Conservation (phyloP, 2,329 filamentous ascomycete genomes). For the Emergomyces pasteurianus region DNA sequence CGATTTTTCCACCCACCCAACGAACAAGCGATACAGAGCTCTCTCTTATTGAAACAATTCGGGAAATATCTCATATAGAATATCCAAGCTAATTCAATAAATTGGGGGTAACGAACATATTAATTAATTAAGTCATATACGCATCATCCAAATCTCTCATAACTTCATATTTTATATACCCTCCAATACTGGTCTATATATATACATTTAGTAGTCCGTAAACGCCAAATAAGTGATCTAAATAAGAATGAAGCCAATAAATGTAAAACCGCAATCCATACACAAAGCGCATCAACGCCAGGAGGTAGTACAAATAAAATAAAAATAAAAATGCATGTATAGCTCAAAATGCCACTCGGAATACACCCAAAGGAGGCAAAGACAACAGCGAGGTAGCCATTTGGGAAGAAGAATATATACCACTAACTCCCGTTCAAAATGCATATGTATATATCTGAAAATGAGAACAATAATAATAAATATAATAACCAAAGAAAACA, state of each 20-base stretch:
- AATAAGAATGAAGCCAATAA: neutral
- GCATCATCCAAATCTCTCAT: neutral
- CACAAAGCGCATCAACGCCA: neutral
- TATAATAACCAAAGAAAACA: neutral
- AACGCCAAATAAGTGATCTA: neutral
- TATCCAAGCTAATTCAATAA: neutral
- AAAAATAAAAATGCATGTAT: too few relatives aligned
- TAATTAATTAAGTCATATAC: neutral
- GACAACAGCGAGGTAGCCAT: slow-evolving; percentile 2
- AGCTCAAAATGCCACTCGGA: neutral
- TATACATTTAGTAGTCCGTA: neutral
- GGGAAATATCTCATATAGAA: neutral
- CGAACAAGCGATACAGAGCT: neutral
- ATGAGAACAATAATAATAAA: neutral
- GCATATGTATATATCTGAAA: neutral
- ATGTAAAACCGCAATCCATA: neutral
- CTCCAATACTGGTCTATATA: neutral
- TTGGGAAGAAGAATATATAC: neutral
- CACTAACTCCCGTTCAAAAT: neutral
- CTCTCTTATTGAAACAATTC: neutral
- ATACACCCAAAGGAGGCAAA: slow-evolving; percentile 1
- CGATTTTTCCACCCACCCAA: neutral
- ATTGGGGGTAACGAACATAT: neutral
- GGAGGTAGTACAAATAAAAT: neutral
- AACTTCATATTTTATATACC: neutral